Conservation (phyloP, 2,329 filamentous ascomycete genomes). For the Aureobasidium sp. region DNA sequence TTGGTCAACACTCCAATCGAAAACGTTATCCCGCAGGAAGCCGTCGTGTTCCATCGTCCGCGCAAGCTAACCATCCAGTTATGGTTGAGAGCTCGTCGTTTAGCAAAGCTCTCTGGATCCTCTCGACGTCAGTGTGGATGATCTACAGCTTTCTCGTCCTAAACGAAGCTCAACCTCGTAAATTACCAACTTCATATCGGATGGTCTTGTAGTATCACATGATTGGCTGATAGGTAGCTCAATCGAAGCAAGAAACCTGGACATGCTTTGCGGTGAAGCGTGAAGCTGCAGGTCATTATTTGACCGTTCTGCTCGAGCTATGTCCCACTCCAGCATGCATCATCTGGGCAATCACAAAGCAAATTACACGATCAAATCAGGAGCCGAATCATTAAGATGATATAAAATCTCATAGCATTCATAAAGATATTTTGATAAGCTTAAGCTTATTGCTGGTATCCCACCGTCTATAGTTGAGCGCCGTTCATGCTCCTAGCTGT, state of each 20-base stretch:
- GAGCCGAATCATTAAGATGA: not conserved
- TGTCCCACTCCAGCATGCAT: not conserved
- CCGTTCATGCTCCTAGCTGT: conserved; percentile 7
- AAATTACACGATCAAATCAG: not conserved
- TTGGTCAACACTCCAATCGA: not conserved
- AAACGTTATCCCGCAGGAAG: not conserved
- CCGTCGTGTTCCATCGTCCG: not conserved
- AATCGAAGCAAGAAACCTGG: not conserved
- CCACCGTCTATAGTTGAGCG: conserved; percentile 10
- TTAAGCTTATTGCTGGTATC: conserved; percentile 7
- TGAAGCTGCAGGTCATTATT: not conserved
- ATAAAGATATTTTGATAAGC: conserved; percentile 7
- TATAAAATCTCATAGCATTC: conserved; percentile 11
- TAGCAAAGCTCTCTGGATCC: not conserved
- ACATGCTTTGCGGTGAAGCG: not conserved
- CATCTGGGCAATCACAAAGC: not conserved
- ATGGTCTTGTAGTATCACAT: not conserved
- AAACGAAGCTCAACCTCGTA: not conserved
- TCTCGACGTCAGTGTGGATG: conserved; percentile 9
- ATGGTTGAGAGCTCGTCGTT: conserved; percentile 7
- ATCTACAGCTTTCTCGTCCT: not conserved
- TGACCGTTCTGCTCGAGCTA: not conserved
- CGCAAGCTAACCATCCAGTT: not conserved
- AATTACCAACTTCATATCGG: not conserved
- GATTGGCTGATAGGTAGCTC: not conserved